Percentiles rank a stretch among this genome's conserved stretches.
Evolutionary conservation across 495 filamentous ascomycete species (phyloP).

Genomic region (Penicillium macrosclerotiorum): DNA sequence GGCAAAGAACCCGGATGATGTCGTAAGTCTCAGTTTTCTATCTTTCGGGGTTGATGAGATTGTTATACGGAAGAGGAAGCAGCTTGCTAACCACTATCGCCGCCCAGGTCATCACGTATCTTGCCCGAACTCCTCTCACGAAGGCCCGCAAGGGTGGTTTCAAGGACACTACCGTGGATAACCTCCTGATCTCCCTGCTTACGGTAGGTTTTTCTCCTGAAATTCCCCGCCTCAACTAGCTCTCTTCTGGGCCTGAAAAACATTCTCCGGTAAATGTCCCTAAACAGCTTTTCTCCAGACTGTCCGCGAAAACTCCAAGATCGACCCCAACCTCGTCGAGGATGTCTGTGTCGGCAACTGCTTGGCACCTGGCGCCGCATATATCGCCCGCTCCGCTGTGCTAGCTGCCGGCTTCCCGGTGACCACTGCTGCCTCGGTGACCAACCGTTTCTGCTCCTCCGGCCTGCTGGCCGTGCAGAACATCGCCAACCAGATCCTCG

Average conservation of each 20-base stretch:
- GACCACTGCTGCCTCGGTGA: slow-evolving; percentile 69
- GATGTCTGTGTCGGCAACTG: slow-evolving; percentile 93
- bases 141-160: slow-evolving; percentile 83
- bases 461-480: slow-evolving; percentile 90
- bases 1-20: slow-evolving; percentile 43
- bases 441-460: slow-evolving; percentile 96
- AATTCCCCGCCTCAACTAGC: background rate
- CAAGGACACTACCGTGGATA: slow-evolving; percentile 87
- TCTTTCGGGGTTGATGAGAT: background rate
- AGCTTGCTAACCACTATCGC: no score
- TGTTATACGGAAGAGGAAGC: no score
- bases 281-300: no score
- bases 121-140: slow-evolving; percentile 73
- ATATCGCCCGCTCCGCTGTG: slow-evolving; percentile 81
- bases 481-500: slow-evolving; percentile 82
- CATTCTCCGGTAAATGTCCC: no score
- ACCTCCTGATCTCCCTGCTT: slow-evolving; percentile 73
- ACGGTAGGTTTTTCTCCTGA: slow-evolving; percentile 51
- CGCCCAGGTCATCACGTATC: slow-evolving; percentile 83
- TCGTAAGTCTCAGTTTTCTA: slow-evolving; percentile 41
- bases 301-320: slow-evolving; percentile 67
- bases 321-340: slow-evolving; percentile 84
- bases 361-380: slow-evolving; percentile 56
- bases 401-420: slow-evolving; percentile 92
- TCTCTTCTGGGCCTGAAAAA: no score